Conservation (phyloP, 352 stramenopile species). For the Pythium pectinolyticum region DNA sequence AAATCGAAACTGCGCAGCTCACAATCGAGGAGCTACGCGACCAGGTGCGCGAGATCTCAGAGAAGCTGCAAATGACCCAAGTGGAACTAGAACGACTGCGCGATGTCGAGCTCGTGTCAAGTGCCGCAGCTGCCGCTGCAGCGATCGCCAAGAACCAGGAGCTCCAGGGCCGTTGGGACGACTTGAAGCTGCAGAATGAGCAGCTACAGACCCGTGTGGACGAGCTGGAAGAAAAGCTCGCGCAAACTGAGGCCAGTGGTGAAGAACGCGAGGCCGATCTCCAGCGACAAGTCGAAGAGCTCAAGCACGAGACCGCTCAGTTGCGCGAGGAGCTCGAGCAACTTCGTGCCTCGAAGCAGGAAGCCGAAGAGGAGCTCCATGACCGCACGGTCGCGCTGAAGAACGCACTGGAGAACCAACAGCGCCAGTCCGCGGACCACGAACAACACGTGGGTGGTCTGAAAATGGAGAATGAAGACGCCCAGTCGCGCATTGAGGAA, state of each 20-base stretch:
- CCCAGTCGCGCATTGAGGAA: conserved; percentile 41
- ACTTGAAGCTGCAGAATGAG: conserved; percentile 53
- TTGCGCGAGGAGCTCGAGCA: conserved; percentile 51
- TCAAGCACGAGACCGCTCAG: conserved; percentile 48
- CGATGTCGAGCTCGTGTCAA: conserved; percentile 49
- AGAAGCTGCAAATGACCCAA: conserved; percentile 49
- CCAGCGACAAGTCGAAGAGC: conserved; percentile 48
- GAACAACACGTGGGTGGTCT: conserved; percentile 46
- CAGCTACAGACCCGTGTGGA: conserved; percentile 61
- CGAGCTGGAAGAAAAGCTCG: conserved; percentile 51
- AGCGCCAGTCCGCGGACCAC: conserved; percentile 37
- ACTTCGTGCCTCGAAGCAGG: conserved; percentile 46
- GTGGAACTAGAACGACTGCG: conserved; percentile 44
- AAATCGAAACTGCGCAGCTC: conserved; percentile 32
- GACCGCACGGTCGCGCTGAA: conserved; percentile 43
- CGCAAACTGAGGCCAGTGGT: conserved; percentile 35
- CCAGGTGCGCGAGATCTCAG: conserved; percentile 60
- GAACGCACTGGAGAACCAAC: conserved; percentile 47
- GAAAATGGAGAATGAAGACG: conserved; percentile 54
- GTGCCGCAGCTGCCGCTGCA: conserved; percentile 42
- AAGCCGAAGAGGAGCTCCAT: conserved; percentile 52
- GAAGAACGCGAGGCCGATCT: conserved; percentile 47
- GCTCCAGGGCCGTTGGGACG: conserved; percentile 51
- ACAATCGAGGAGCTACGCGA: conserved; percentile 47
- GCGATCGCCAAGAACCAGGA: conserved; percentile 58